These are phyloP conservation scores for Globisporangium uncinulatum DNA, from an alignment of 352 stramenopile species.

Conservation along the genomic window DNA sequence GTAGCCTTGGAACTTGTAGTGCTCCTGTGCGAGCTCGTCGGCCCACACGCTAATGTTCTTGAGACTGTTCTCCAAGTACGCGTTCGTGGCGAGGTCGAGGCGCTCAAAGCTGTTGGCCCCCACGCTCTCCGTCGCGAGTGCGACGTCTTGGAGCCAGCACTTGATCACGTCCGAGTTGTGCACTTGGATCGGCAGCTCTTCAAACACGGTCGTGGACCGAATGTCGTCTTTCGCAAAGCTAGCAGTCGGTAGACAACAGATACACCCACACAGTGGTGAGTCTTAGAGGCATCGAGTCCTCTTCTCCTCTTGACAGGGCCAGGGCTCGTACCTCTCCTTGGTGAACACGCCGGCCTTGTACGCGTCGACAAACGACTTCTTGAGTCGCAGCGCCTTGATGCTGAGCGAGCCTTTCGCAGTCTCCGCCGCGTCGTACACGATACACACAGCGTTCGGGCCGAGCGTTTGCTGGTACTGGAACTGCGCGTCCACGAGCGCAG, in stretches of 20 bases:
- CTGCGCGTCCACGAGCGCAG: conserved; percentile 93
- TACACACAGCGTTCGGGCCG: conserved; percentile 95
- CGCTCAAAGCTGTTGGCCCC: conserved; percentile 90
- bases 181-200: conserved; percentile 95
- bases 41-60: conserved; percentile 97
- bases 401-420: conserved; percentile 91
- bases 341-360: conserved; percentile 83
- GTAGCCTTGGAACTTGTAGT: conserved; percentile 92
- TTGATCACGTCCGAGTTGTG: conserved; percentile 93
- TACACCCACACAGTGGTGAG: not conserved
- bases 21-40: conserved; percentile 95
- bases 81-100: conserved; percentile 94
- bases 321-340: conserved; percentile 46
- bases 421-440: conserved; percentile 98
- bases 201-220: conserved; percentile 88
- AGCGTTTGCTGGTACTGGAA: conserved; percentile 97
- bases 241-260: not conserved
- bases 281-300: no score
- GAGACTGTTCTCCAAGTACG: conserved; percentile 97
- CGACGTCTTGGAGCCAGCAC: conserved; percentile 92
- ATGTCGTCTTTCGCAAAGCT: conserved; percentile 82
- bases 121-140: conserved; percentile 45
- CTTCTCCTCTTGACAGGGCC: not conserved
- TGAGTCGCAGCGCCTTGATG: conserved; percentile 95
- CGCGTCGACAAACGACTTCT: conserved; percentile 90